Base-by-base conservation (phyloP, 306 rosid genomes). In the Pyrus communis region DNA sequence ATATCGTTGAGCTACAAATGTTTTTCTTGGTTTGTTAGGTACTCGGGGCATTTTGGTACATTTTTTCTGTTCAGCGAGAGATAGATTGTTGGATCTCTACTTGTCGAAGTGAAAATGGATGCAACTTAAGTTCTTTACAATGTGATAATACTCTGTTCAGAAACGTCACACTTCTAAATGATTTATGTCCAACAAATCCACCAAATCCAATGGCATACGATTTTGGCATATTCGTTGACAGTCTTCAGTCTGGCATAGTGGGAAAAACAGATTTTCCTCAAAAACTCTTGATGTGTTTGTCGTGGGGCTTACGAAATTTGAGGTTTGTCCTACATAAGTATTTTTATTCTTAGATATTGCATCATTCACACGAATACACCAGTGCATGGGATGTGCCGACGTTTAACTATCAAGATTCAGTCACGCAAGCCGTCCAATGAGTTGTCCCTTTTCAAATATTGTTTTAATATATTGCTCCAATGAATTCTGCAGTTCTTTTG, bases 301-400 rank as follows among this genome's bases (percentile, higher is more conserved):
- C 80, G 70, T 85, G 78, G 86, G 86, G 88, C 2, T 62, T 79
- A 9, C 68, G 70, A 78, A 85, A 85, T 81, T 54, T 85, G 17
- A 85, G 85, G 84, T 75, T 19, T 63, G 76, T 30, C 21, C 59
- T 33, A 33, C 38, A 33, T 33, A 33, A 33, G 2, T 35, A 35
- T 35, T 7, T 35, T 35, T 35, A 35, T 35, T 35, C 9, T 35
- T 35, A 35, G 2, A 35, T 35, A 35, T 35, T 35, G 40, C 7
- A 0, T 7, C 40, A 35, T 35, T 2, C 40, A 7, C 40, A 1
- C 7, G 9, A 35, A 6, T 35, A 35, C 40, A 5, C 38, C 8
- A 7, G 8, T 33, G 33, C 5, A 4, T 30, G 33, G 33, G 33
- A 30, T 30, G 33, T 30, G 7, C 8, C 8, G 8, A 7, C 6